These are phyloP conservation scores for Tilletia horrida DNA, from an alignment of 1,284 basidiomycete species.

Conservation along the genomic window DNA sequence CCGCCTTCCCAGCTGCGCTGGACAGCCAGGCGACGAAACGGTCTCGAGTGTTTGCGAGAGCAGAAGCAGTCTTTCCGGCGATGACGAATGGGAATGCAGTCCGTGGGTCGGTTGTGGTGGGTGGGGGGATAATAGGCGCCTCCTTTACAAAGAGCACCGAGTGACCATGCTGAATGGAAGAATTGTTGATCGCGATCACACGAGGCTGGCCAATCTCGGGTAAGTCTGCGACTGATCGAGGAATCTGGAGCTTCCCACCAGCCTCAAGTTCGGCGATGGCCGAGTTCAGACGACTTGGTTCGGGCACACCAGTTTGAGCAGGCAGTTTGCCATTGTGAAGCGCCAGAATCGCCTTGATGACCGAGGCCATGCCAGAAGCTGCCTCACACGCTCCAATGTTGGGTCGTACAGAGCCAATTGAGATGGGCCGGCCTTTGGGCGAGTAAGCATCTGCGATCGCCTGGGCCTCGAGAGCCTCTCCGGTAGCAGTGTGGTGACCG, in stretches of 20 bases:
- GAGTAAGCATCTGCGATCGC: too few species aligned
- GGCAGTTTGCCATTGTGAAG: constrained; percentile 27
- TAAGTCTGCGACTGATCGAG: constrained; percentile 25
- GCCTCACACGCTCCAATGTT: constrained; percentile 35
- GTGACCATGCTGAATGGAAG: constrained; percentile 28
- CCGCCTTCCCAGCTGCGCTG: constrained; percentile 19
- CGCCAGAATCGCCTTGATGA: constrained; percentile 36
- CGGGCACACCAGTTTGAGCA: constrained; percentile 24
- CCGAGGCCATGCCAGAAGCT: constrained; percentile 31
- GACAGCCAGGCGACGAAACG: constrained; percentile 30
- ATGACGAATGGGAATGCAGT: constrained; percentile 26
- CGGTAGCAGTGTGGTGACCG: too few species aligned
- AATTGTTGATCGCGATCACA: constrained; percentile 30
- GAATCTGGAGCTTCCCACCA: neutral
- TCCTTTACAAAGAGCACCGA: constrained; percentile 26
- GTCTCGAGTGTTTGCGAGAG: constrained; percentile 26
- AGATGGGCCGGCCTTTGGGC: constrained; percentile 14
- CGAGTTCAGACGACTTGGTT: constrained; percentile 27
- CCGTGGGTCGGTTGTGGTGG: neutral
- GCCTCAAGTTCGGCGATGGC: constrained; percentile 9
- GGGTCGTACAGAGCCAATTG: constrained; percentile 29
- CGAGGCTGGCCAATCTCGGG: constrained; percentile 20
- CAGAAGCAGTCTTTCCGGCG: constrained; percentile 30
- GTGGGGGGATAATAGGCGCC: neutral
- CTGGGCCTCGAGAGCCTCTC: too few species aligned